A percentile compares a stretch with the other conserved stretches of the same genome.
phyloP scores from a whole-genome alignment of 2,329 filamentous ascomycete genomes.

The Colletotrichum graminicola region DNA sequence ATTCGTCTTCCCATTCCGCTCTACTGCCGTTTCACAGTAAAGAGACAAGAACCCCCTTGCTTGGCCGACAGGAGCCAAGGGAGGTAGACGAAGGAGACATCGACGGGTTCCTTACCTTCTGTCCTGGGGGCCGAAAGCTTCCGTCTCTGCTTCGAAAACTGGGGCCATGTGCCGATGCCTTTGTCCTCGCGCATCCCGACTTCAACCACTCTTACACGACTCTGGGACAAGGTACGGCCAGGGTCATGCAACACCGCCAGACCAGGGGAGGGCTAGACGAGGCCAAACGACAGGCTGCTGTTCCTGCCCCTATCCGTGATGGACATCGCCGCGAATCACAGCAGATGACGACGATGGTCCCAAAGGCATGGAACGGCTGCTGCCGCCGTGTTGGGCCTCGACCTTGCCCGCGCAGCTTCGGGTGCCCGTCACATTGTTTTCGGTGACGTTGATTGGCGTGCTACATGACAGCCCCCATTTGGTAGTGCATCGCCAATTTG shows the following conservation, averaged over 20 bases:
- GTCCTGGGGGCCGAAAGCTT: constrained; percentile 22
- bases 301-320: constrained; percentile 35
- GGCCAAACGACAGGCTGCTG: constrained; percentile 14
- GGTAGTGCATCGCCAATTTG: constrained; percentile 29
- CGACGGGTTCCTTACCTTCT: constrained; percentile 26
- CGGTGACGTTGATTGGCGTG: constrained; percentile 29
- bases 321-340: constrained; percentile 30
- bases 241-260: constrained; percentile 6
- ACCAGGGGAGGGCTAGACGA: constrained; percentile 12
- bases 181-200: neutral
- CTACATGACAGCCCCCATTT: constrained; percentile 32
- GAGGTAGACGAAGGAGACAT: constrained; percentile 7
- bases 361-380: constrained; percentile 37
- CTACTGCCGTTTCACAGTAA: constrained; percentile 37
- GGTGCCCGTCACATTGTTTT: constrained; percentile 35
- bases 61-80: neutral
- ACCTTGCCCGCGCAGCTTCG: constrained; percentile 10
- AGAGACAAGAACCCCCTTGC: constrained; percentile 25
- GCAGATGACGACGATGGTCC: constrained; percentile 32
- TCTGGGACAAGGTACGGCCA: neutral
- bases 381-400: constrained; percentile 38
- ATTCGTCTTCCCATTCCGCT: constrained; percentile 23
- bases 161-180: constrained; percentile 10
- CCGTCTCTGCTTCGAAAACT: constrained; percentile 20
- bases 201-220: neutral